Base-by-base conservation (phyloP, 495 filamentous ascomycete genomes). In the Hypoxylon crocopeplum region DNA sequence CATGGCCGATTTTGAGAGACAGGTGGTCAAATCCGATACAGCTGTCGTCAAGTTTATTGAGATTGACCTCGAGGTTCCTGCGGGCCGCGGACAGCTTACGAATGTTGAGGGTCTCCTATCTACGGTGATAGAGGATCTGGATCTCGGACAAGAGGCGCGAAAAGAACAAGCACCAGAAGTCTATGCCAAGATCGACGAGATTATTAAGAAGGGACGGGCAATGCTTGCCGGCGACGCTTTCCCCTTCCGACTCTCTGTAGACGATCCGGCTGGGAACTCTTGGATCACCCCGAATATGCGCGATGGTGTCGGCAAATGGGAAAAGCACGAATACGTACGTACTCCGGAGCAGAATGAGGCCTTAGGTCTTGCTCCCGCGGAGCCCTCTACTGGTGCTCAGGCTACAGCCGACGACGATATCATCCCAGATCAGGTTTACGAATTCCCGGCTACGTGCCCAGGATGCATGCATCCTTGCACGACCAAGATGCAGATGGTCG, bases 201-300 rank as follows among this genome's bases (percentile, higher is more conserved):
- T 97, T 42, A 85, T 96, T 54, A 68, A 79, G 17, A 88, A 84
- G 45, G 79, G 92, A 1, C 74, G 83, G 50, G 81, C 85, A 20
- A 95, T 97, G 81, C 69, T 93, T 13, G 82, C 82, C 8, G 85
- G 90, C 11, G 78, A 84, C 7, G 82, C 78, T 1, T 93, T 93
- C 67, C 94, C 95, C n/a, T 97, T 98, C 78, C 85, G 88, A 5
- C 74, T 98, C 25, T 84, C 82, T 8, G 70, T 97, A 25, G 91
- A 99, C 70, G 94, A 99, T 64, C 89, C 89, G 1, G 89, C 92
- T 3, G 94, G 94, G n/a, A 99, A 99, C 79, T 95, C 91, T 2
- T 98, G 90, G 84, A 95, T 99, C 64, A 91, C 96, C 42, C 94
- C 94, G 24, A 88, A 89, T 56, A 82, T 87, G 50, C 75, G 82